phyloP scores from a whole-genome alignment of 805 yeast genomes.

The Candida verbasci region DNA sequence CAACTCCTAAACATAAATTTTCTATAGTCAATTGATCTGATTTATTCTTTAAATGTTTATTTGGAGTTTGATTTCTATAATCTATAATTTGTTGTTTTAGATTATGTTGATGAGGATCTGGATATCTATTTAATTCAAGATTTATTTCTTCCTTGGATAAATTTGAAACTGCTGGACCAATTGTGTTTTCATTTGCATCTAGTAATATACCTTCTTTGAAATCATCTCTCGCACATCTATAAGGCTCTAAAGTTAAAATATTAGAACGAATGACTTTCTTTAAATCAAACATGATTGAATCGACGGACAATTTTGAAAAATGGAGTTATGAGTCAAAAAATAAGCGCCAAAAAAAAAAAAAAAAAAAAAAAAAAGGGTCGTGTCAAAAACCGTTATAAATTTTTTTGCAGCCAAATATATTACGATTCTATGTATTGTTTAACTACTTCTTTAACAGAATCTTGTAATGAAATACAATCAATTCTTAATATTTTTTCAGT shows the following conservation, averaged over 20 bases:
- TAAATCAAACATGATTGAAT: constrained; percentile 40
- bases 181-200: constrained; percentile 96
- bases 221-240: constrained; percentile 95
- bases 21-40: constrained; percentile 41
- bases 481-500: constrained; percentile 35
- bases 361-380: background rate
- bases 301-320: background rate
- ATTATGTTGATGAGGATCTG: constrained; percentile 89
- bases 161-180: constrained; percentile 70
- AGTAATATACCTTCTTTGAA: constrained; percentile 81
- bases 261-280: constrained; percentile 75
- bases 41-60: constrained; percentile 11
- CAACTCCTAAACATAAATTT: constrained; percentile 90
- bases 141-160: constrained; percentile 40
- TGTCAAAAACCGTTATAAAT: no score
- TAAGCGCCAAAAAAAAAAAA: background rate
- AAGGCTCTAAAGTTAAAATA: constrained; percentile 77
- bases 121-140: constrained; percentile 80
- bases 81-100: constrained; percentile 68
- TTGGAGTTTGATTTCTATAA: constrained; percentile 59
- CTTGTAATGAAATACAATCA: constrained; percentile 32
- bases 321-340: constrained; percentile 3
- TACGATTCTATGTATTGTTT: constrained; percentile 18
- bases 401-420: no score
- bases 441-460: constrained; percentile 39